Evolutionary conservation across 2,329 filamentous ascomycete genomes (phyloP).

Genomic region (Pestalotiopsis sp.): DNA sequence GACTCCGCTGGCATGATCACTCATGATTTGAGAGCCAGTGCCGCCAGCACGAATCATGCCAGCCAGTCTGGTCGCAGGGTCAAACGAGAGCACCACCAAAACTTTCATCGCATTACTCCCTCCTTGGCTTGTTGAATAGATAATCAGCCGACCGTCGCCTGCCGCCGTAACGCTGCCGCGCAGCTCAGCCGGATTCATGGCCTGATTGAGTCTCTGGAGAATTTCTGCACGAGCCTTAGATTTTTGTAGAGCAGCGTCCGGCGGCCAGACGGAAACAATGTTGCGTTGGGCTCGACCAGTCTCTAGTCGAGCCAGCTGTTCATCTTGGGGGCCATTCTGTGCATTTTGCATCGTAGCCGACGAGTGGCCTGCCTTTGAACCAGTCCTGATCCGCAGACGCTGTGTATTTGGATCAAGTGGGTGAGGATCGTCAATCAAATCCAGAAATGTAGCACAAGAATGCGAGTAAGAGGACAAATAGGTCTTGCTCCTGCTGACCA

Average conservation of each 20-base stretch:
- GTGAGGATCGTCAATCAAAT: conserved; percentile 54
- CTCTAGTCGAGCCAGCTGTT: background rate
- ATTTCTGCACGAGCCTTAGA: background rate
- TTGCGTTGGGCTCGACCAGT: conserved; percentile 16
- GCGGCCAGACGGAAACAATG: conserved; percentile 27
- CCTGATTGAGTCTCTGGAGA: conserved; percentile 15
- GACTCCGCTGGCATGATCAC: background rate
- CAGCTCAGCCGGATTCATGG: conserved; percentile 23
- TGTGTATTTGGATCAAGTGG: conserved; percentile 32
- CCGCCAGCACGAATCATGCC: conserved; percentile 21
- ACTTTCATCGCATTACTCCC: conserved; percentile 18
- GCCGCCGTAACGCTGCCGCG: conserved; percentile 20
- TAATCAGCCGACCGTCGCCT: conserved; percentile 27
- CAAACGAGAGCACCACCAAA: conserved; percentile 29
- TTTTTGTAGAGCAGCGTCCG: background rate
- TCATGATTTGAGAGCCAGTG: conserved; percentile 7
- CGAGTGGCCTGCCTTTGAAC: conserved; percentile 35
- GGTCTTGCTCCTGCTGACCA: conserved; percentile 54
- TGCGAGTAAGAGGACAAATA: conserved; percentile 56
- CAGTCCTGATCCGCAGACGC: conserved; percentile 49
- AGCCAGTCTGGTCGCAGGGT: conserved; percentile 24
- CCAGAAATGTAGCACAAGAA: conserved; percentile 55
- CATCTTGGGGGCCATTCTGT: background rate
- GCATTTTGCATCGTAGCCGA: background rate
- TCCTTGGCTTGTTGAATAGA: conserved; percentile 23